phyloP scores from a whole-genome alignment of 2,329 filamentous ascomycete genomes.

The Triangularia verruculosa region DNA sequence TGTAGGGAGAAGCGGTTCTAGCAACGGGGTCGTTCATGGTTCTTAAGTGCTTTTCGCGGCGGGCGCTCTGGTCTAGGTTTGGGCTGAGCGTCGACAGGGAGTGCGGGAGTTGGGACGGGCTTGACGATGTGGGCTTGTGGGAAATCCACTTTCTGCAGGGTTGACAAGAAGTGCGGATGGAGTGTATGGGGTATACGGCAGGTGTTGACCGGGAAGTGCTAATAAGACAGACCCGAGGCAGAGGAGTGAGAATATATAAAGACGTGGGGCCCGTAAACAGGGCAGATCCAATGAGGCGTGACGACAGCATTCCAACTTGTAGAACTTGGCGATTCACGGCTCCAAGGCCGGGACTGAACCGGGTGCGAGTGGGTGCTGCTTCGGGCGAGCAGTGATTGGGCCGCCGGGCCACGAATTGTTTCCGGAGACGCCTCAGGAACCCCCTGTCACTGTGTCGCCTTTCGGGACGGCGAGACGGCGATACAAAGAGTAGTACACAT shows the following conservation, averaged over 20 bases:
- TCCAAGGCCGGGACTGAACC: conserved; percentile 18
- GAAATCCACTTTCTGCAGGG: conserved; percentile 26
- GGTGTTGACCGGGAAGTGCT: conserved; percentile 15
- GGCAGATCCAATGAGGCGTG: conserved; percentile 24
- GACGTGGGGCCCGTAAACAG: conserved; percentile 20
- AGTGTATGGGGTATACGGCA: conserved; percentile 9
- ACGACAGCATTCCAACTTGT: conserved; percentile 26
- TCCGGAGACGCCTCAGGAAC: conserved; percentile 25
- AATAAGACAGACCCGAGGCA: conserved; percentile 25
- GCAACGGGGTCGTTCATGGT: conserved; percentile 41
- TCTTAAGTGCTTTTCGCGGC: conserved; percentile 29
- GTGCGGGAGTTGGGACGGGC: conserved; percentile 19
- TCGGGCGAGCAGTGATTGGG: conserved; percentile 25
- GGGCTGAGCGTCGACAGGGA: conserved; percentile 24
- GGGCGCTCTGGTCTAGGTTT: conserved; percentile 11
- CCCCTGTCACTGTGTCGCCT: conserved; percentile 25
- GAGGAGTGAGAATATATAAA: conserved; percentile 27
- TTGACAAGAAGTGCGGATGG: conserved; percentile 17
- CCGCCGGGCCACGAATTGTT: conserved; percentile 29
- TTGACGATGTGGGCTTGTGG: conserved; percentile 21
- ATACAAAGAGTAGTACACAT: neutral
- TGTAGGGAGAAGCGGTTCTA: conserved; percentile 45
- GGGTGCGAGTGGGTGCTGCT: conserved; percentile 23
- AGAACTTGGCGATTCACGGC: conserved; percentile 15
- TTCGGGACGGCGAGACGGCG: conserved; percentile 2